Base-by-base conservation (phyloP, 2,329 filamentous ascomycete species). In the Hypoxylon sp. region DNA sequence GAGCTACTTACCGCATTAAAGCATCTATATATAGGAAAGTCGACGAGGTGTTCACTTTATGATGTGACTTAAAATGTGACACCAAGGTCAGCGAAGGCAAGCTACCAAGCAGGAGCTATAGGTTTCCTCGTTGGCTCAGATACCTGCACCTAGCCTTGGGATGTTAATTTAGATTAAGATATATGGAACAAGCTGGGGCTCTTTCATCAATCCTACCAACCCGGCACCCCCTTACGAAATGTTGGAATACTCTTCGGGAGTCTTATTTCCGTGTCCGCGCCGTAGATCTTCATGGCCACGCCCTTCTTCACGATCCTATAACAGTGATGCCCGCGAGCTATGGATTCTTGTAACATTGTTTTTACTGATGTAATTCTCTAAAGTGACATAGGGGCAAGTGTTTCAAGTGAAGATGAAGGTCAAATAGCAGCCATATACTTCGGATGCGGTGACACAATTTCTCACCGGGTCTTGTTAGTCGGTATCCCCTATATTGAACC, bases 241-340 rank as follows among this genome's bases (percentile, higher is more conserved):
- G 11, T 39, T 27, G n/a, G 58, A 27, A 37, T 56, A 17, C 42
- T 32, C 21, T 35, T 27, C 11, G n/a, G 19, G 32, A 29, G 42
- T 42, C 53, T 31, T 61, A 62, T 47, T 62, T 62, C 48, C 61
- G 48, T 29, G 27, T 35, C 21, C 37, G 53, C 11, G 42, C 39
- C 19, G 7, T 21, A 31, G n/a, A 62, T 48, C 56, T 54, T 31
- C 42, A 55, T 44, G 35, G 24, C n/a, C 29, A n/a, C 24, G 24
- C 46, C 27, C 35, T 17, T 31, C 31, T 11, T 31, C 27, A 47
- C 31, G 4, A 21, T 53, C 50, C 47, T 44, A 39, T 54, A 54
- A 46, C 31, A 21, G 24, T 46, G 37, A 27, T 19, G 19, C 44
- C 17, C 10, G 50, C 15, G 11, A 55, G 31, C 3, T 10, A 27